A percentile compares a stretch with the other conserved stretches of the same genome.
These are phyloP conservation scores for Cladosporium colombiae DNA, from an alignment of 2,329 filamentous ascomycete genomes.

Conservation along the genomic window DNA sequence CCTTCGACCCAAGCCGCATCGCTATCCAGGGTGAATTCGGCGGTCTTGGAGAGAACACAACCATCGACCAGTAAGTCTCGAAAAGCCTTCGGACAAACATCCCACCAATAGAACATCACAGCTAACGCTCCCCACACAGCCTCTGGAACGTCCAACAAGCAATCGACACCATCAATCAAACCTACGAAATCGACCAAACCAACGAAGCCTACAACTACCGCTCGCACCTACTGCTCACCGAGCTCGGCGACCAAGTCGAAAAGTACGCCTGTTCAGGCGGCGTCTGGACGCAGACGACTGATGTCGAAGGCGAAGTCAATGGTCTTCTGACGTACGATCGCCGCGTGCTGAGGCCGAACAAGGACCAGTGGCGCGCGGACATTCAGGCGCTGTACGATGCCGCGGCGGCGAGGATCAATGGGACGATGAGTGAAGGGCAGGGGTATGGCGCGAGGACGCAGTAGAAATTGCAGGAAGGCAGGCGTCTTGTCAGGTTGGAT, in stretches of 20 bases:
- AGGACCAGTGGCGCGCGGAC: slow-evolving; percentile 60
- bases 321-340: slow-evolving; percentile 58
- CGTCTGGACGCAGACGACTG: slow-evolving; percentile 73
- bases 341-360: slow-evolving; percentile 15
- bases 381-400: slow-evolving; percentile 63
- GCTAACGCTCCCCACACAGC: too few species aligned
- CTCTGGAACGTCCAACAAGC: slow-evolving; percentile 65
- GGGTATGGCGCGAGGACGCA: neutral
- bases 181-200: slow-evolving; percentile 65
- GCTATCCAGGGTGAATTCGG: slow-evolving; percentile 72
- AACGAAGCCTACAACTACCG: slow-evolving; percentile 68
- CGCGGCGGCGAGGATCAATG: slow-evolving; percentile 34
- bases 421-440: neutral
- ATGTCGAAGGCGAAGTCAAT: slow-evolving; percentile 74
- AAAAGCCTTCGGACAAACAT: too few species aligned
- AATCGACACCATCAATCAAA: slow-evolving; percentile 63
- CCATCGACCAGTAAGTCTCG: slow-evolving; percentile 54
- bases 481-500: too few species aligned
- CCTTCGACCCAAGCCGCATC: slow-evolving; percentile 61
- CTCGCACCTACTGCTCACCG: slow-evolving; percentile 52
- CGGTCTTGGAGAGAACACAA: slow-evolving; percentile 66
- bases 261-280: slow-evolving; percentile 65
- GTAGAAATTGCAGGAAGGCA: neutral
- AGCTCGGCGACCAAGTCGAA: slow-evolving; percentile 53
- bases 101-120: too few species aligned